These are phyloP conservation scores for Nitzschia palea DNA, from an alignment of 108 stramenopile species.

Conservation along the genomic window DNA sequence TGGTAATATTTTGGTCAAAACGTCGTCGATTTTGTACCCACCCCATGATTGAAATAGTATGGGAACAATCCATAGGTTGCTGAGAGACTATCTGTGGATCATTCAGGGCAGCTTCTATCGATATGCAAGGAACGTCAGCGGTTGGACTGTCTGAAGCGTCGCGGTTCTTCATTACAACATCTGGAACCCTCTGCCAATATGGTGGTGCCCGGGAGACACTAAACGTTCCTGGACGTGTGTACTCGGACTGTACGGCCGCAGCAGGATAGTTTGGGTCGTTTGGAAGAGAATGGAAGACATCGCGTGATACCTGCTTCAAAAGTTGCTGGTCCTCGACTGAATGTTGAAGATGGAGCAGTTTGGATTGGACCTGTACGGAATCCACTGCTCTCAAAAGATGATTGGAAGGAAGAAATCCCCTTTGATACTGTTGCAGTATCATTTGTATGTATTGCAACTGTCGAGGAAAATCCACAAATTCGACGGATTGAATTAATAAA, in stretches of 20 bases:
- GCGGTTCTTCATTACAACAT: no score
- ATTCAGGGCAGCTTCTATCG: no score
- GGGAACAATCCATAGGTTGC: no score
- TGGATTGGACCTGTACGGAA: neutral
- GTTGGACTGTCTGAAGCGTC: no score
- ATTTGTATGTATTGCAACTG: slow-evolving; percentile 46
- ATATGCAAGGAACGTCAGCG: no score
- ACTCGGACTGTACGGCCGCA: neutral
- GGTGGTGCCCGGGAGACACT: neutral
- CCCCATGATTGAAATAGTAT: slow-evolving; percentile 36
- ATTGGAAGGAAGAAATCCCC: slow-evolving; percentile 13
- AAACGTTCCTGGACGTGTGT: slow-evolving; percentile 10
- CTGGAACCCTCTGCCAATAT: slow-evolving; percentile 15
- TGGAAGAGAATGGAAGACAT: slow-evolving; percentile 11
- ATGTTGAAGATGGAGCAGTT: neutral
- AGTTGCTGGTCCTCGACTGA: neutral
- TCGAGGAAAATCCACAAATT: slow-evolving; percentile 22
- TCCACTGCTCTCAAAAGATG: neutral
- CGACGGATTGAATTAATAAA: slow-evolving; percentile 29
- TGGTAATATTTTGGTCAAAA: slow-evolving; percentile 52
- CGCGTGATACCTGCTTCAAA: slow-evolving; percentile 1
- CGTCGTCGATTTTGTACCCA: slow-evolving; percentile 76
- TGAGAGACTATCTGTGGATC: no score
- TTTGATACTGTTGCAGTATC: slow-evolving; percentile 20
- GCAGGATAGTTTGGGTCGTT: slow-evolving; percentile 21